A percentile compares a stretch with the other conserved stretches of the same genome.
Conservation (phyloP, 352 stramenopile species). For the Globisporangium camurandrum region DNA sequence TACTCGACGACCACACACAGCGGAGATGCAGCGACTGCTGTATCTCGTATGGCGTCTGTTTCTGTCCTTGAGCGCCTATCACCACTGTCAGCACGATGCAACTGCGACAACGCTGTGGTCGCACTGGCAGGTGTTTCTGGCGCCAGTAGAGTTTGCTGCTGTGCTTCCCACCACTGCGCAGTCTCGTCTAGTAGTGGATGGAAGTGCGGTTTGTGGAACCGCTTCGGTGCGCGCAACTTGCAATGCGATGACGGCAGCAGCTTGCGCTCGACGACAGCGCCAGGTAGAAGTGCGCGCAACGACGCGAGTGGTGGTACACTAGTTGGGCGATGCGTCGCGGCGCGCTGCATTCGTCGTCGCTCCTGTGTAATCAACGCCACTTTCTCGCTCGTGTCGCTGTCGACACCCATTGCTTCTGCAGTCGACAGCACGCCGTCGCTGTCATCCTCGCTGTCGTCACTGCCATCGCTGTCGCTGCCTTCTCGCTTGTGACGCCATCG, state of each 20-base stretch:
- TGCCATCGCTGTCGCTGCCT: constrained; percentile 2
- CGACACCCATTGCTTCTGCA: background rate
- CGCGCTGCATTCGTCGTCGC: constrained; percentile 1
- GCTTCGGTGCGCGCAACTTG: constrained; percentile 16
- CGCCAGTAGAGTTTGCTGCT: no score
- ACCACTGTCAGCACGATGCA: background rate
- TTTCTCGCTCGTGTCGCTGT: constrained; percentile 6
- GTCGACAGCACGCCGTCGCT: constrained; percentile 6
- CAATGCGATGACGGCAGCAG: background rate
- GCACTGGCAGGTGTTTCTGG: no score
- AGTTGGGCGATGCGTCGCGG: background rate
- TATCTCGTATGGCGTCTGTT: no score
- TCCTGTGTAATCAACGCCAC: constrained; percentile 10
- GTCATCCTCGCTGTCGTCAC: constrained; percentile 21
- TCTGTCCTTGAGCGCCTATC: no score
- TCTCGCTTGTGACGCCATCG: background rate
- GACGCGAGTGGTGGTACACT: background rate
- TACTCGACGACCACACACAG: no score
- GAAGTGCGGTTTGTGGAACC: constrained; percentile 49
- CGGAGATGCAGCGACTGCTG: no score
- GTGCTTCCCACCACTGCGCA: constrained; percentile 38
- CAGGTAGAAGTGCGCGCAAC: constrained; percentile 1
- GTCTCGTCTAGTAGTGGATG: constrained; percentile 58
- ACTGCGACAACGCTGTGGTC: background rate
- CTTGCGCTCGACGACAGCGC: constrained; percentile 3